Evolutionary conservation across 352 stramenopile genomes (phyloP).

Genomic region (Phytophthora idaei): DNA sequence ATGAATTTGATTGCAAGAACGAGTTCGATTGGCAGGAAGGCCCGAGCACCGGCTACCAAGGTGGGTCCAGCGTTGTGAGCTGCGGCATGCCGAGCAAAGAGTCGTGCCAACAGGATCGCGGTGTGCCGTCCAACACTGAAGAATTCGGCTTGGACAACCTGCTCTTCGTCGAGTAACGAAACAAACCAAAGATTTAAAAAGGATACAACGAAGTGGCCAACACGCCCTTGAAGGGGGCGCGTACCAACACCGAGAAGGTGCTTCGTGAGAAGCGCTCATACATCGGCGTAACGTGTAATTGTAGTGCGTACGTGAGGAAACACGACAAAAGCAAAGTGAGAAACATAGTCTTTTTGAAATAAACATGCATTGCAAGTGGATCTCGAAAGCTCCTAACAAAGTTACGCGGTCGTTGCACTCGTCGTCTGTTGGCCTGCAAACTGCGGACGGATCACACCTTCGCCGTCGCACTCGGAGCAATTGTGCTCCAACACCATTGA

Average conservation of each 20-base stretch:
- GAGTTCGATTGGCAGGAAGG: conserved; percentile 60
- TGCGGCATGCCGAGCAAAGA: conserved; percentile 33
- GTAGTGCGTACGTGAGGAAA: conserved; percentile 29
- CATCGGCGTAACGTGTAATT: conserved; percentile 36
- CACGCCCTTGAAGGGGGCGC: conserved; percentile 10
- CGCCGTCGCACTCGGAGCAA: conserved; percentile 58
- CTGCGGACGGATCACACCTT: conserved; percentile 44
- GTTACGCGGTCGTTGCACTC: conserved; percentile 5
- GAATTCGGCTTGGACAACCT: conserved; percentile 73
- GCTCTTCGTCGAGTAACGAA: conserved; percentile 66
- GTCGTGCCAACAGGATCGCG: conserved; percentile 47
- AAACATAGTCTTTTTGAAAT: conserved; percentile 25
- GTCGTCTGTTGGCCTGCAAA: background rate
- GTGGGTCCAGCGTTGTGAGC: conserved; percentile 23
- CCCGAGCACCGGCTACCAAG: conserved; percentile 15
- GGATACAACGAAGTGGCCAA: conserved; percentile 3
- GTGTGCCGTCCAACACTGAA: conserved; percentile 49
- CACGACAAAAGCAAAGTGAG: conserved; percentile 11
- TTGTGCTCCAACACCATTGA: conserved; percentile 59
- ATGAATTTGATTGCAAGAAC: conserved; percentile 29
- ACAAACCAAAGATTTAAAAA: background rate
- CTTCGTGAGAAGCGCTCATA: conserved; percentile 15
- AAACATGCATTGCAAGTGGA: background rate
- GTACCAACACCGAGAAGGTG: conserved; percentile 21
- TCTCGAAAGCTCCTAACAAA: no score